Evolutionary conservation across 208 protist genomes (phyloP).

Genomic region (Entamoeba moshkovskii): DNA sequence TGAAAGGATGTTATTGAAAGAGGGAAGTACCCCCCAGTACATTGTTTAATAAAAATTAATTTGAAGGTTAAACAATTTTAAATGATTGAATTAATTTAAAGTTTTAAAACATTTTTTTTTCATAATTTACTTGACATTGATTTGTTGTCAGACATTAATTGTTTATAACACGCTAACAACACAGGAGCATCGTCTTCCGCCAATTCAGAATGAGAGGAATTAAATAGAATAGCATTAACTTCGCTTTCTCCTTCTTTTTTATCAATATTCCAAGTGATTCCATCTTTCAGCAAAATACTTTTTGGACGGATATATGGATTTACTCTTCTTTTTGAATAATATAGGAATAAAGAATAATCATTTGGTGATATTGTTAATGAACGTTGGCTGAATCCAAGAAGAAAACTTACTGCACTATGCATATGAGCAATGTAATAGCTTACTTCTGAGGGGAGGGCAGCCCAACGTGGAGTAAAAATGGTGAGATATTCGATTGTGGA

Average conservation of each 20-base stretch:
- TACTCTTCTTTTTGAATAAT: background rate
- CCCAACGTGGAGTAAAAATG: background rate
- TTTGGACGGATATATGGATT: background rate
- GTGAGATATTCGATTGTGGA: background rate
- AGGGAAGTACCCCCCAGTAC: background rate
- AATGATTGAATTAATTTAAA: no score
- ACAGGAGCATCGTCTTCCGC: background rate
- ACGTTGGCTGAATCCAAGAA: background rate
- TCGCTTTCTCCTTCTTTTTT: background rate
- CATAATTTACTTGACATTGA: no score
- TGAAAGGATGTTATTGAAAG: background rate
- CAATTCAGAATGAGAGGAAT: background rate
- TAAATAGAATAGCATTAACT: background rate
- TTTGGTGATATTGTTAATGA: background rate
- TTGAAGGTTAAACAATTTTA: no score
- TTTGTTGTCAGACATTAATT: background rate
- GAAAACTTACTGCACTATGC: background rate
- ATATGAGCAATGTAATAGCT: background rate
- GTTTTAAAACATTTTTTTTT: no score
- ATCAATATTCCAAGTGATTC: background rate
- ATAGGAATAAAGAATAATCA: background rate
- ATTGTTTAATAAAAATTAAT: background rate
- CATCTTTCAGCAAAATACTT: background rate
- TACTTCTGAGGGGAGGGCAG: background rate
- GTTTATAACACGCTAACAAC: background rate